A percentile compares a stretch with the other conserved stretches of the same genome.
Conservation (phyloP, 1,139 yeast genomes). For the Candida neerlandica region DNA sequence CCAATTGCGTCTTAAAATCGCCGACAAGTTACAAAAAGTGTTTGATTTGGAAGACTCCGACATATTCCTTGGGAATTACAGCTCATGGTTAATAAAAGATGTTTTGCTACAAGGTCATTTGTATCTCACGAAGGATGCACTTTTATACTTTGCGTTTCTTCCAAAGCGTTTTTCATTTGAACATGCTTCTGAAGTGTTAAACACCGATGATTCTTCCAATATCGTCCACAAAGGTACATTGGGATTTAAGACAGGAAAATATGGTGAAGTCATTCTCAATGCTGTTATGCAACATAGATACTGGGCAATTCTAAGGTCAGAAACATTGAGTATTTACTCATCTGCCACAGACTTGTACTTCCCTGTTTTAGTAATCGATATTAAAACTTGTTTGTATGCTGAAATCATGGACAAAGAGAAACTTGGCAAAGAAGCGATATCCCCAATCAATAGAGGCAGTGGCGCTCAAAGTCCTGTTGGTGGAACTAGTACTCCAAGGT, state of each 20-base stretch:
- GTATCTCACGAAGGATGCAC: slow-evolving; percentile 63
- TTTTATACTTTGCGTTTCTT: slow-evolving; percentile 80
- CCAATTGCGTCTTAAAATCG: slow-evolving; percentile 31
- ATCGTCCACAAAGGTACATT: slow-evolving; percentile 49
- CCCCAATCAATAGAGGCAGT: slow-evolving; percentile 14
- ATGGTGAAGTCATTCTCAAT: slow-evolving; percentile 41
- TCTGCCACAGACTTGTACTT: slow-evolving; percentile 80
- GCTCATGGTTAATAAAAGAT: slow-evolving; percentile 81
- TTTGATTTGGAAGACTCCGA: slow-evolving; percentile 52
- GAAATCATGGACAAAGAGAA: slow-evolving; percentile 47
- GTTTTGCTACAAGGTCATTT: slow-evolving; percentile 85
- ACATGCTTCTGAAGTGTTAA: slow-evolving; percentile 9
- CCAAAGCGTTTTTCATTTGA: slow-evolving; percentile 47
- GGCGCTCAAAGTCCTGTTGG: slow-evolving; percentile 10
- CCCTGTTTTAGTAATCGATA: slow-evolving; percentile 75
- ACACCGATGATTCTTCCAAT: slow-evolving; percentile 33
- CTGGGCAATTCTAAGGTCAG: slow-evolving; percentile 80
- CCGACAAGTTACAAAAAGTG: slow-evolving; percentile 39
- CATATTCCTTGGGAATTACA: slow-evolving; percentile 55
- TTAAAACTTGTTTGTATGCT: slow-evolving; percentile 63
- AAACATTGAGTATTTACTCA: slow-evolving; percentile 67
- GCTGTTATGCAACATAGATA: slow-evolving; percentile 44
- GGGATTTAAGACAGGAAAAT: slow-evolving; percentile 51
- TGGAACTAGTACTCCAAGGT: slow-evolving; percentile 15
- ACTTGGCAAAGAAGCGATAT: slow-evolving; percentile 14